Percentiles rank a stretch among this genome's conserved stretches.
Conservation (phyloP, 192 early-diverging fungal species). For the Linnemannia elongata region DNA sequence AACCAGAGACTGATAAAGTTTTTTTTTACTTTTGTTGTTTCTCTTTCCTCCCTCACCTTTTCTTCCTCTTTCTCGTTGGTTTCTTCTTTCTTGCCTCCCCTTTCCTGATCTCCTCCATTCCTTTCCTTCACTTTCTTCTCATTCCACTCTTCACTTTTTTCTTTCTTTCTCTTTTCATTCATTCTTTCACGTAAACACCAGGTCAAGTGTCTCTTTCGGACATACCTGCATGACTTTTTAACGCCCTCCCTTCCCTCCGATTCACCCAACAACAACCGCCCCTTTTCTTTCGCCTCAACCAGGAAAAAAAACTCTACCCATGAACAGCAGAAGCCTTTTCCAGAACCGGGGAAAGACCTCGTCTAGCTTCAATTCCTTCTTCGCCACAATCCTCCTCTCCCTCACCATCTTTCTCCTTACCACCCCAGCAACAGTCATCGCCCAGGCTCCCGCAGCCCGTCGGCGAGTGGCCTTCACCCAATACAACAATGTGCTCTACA, state of each 20-base stretch:
- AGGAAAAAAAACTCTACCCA: not conserved
- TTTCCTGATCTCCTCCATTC: not conserved
- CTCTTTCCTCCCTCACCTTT: not conserved
- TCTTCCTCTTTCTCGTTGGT: not conserved
- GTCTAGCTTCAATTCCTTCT: not conserved
- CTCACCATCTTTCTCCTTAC: not conserved
- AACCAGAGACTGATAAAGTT: not conserved
- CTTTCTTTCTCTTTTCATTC: not conserved
- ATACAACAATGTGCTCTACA: conserved; percentile 17
- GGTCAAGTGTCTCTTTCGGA: not conserved
- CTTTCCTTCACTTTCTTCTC: not conserved
- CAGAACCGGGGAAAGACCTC: not conserved
- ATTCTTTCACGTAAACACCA: not conserved
- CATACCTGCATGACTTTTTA: not conserved
- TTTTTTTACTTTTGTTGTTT: not conserved
- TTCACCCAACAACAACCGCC: not conserved
- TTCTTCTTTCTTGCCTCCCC: not conserved
- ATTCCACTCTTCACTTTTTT: not conserved
- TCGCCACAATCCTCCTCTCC: not conserved
- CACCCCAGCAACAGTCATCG: not conserved
- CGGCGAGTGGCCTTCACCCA: conserved; percentile 26
- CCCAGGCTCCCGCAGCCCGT: not conserved
- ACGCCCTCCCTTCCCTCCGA: not conserved
- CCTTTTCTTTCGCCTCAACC: not conserved
- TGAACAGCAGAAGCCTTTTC: not conserved